Evolutionary conservation across 805 yeast genomes (phyloP), one percentile per base, ranked within the genome.

Genomic region (Myxozyma mucilagina): DNA sequence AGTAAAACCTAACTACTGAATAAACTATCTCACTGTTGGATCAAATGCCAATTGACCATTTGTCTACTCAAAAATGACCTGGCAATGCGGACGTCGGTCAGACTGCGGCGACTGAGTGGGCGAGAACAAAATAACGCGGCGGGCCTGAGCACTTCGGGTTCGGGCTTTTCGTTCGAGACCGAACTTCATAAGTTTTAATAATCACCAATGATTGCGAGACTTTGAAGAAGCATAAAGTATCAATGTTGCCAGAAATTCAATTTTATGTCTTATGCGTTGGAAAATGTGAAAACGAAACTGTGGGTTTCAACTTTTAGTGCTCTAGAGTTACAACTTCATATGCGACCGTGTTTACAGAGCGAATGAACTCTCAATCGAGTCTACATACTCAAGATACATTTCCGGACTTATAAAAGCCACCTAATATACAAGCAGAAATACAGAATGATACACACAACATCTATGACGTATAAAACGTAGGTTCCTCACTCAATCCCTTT

Each of bases 401-500:
- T 3, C 34, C 34, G 13, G 32, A 13, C 35, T 16, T 14, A 41
- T 36, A 44, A 10, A 41, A 18, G 16, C 14, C 34, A 39, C 34
- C 43, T 18, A 43, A 29, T 34, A 43, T 39, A 48, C 35, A 29
- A 20, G 35, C 45, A 50, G 32, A 48, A 48, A 18, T 8, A 47
- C 13, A 39, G 24, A n/a, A 4, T 43, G 41, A 29, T 44, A 36
- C 47, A 44, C 20, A 53, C 4, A 55, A 14, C 1, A 14, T 32
- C 24, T 13, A 50, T n/a, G 47, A 49, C 5, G 58, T 43, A 24
- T 59, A 59, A 32, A 32, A 53, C 35, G 80, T 79, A 20, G 90
- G 89, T 62, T 87, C 96, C 13, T 86, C 89, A 7, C 84, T 80
- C 39, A 93, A 74, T 0, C 97, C 98, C 71, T 91, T 93, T 68